phyloP scores from a whole-genome alignment of 768 basidiomycete genomes.

The Lactarius sp. region DNA sequence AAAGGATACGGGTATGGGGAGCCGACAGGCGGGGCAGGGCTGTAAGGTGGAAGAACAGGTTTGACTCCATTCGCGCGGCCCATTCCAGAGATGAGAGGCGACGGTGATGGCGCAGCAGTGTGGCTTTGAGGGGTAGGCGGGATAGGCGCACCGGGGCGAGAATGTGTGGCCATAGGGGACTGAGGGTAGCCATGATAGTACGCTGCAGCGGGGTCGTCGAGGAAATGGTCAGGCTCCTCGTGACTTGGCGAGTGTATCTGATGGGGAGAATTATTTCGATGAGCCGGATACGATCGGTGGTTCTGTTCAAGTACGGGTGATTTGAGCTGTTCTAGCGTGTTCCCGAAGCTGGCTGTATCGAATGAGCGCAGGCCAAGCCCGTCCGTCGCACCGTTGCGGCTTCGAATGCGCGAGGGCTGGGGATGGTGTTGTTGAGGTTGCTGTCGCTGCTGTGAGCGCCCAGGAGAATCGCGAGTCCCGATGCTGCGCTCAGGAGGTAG shows the following conservation, averaged over 20 bases:
- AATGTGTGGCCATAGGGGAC: constrained; percentile 34
- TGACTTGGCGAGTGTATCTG: constrained; percentile 33
- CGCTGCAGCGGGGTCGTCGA: constrained; percentile 53
- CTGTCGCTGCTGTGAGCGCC: constrained; percentile 7
- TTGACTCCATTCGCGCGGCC: constrained; percentile 36
- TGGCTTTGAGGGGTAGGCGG: constrained; percentile 77
- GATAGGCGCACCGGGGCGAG: constrained; percentile 67
- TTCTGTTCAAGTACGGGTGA: constrained; percentile 5
- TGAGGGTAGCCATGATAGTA: constrained; percentile 58
- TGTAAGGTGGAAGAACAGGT: constrained; percentile 40
- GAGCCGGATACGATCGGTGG: constrained; percentile 4
- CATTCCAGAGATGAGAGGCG: constrained; percentile 53
- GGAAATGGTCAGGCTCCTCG: constrained; percentile 56
- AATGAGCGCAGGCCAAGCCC: constrained; percentile 23
- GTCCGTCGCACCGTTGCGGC: constrained; percentile 24
- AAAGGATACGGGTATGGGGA: constrained; percentile 81
- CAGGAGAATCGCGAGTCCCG: constrained; percentile 8
- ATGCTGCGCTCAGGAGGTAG: constrained; percentile 16
- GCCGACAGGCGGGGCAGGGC: constrained; percentile 53
- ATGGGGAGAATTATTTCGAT: constrained; percentile 27
- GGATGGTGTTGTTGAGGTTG: constrained; percentile 10
- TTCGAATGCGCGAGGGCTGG: constrained; percentile 19
- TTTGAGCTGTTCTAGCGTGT: constrained; percentile 23
- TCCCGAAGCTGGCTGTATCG: constrained; percentile 19
- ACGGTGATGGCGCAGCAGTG: constrained; percentile 68